A percentile compares a stretch with the other conserved stretches of the same genome.
These are phyloP conservation scores for Fistulina hepatica DNA, from an alignment of 1,284 basidiomycete genomes.

Conservation along the genomic window DNA sequence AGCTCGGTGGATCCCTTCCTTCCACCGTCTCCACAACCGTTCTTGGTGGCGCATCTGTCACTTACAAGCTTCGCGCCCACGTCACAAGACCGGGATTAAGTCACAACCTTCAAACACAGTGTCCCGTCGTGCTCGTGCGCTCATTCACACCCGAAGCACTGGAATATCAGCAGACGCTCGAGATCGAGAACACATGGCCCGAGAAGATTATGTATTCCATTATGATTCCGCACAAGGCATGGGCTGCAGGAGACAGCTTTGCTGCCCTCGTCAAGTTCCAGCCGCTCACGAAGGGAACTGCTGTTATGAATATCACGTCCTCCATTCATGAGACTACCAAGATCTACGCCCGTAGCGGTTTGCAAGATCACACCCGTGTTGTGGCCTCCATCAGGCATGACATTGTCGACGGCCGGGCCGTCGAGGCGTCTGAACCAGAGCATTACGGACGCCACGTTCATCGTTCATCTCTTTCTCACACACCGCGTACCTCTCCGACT, in stretches of 20 bases:
- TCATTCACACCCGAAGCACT: conserved; percentile 73
- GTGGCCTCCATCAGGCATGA: conserved; percentile 63
- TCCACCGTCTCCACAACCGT: conserved; percentile 56
- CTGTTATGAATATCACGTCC: conserved; percentile 56
- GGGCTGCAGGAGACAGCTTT: conserved; percentile 79
- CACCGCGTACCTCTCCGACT: conserved; percentile 10
- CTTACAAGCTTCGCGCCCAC: conserved; percentile 81
- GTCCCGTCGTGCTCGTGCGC: conserved; percentile 59
- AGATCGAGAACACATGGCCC: conserved; percentile 94
- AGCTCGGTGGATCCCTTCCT: conserved; percentile 73
- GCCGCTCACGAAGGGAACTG: conserved; percentile 76
- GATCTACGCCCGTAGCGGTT: conserved; percentile 41
- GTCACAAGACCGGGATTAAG: conserved; percentile 67
- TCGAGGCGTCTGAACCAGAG: conserved; percentile 31
- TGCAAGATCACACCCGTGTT: conserved; percentile 53
- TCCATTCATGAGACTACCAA: conserved; percentile 71
- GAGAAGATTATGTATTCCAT: conserved; percentile 90
- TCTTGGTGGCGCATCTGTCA: conserved; percentile 53
- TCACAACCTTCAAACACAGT: conserved; percentile 56
- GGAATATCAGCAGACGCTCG: conserved; percentile 91
- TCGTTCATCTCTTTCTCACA: conserved; percentile 9
- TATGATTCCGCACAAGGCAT: conserved; percentile 81
- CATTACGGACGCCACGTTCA: conserved; percentile 5
- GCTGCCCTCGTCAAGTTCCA: conserved; percentile 79
- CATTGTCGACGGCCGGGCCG: conserved; percentile 51